These are phyloP conservation scores for Paulownia fortunei DNA, from an alignment of 257 asterid genomes.

Conservation along the genomic window DNA sequence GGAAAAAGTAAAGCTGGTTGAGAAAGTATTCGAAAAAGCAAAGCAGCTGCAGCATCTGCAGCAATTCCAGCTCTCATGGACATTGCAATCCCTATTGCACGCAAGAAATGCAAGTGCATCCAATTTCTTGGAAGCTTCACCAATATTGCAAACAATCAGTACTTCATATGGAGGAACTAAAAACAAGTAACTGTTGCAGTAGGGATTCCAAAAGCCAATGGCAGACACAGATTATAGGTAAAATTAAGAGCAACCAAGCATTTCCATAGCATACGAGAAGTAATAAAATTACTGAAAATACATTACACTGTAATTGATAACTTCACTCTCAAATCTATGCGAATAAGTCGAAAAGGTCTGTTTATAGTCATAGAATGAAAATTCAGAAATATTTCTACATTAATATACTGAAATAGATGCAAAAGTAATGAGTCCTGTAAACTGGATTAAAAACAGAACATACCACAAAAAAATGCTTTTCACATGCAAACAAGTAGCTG, in stretches of 20 bases:
- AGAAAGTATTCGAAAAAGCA: conserved; percentile 85
- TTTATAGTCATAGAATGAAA: background rate
- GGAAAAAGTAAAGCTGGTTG: conserved; percentile 92
- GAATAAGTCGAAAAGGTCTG: background rate
- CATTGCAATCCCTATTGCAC: conserved; percentile 87
- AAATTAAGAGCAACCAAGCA: background rate
- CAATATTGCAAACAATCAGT: conserved; percentile 42
- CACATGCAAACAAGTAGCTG: background rate
- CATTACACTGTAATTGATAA: background rate
- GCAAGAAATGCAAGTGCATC: conserved; percentile 90
- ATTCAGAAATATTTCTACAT: background rate
- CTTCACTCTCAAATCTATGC: background rate
- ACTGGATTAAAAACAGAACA: background rate
- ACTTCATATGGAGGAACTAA: conserved; percentile 26
- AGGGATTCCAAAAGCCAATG: background rate
- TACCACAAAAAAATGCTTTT: background rate
- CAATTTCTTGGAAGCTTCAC: conserved; percentile 90
- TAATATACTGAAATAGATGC: background rate
- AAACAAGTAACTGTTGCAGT: too few species aligned
- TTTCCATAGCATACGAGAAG: background rate
- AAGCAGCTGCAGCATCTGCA: conserved; percentile 93
- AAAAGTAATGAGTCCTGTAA: background rate
- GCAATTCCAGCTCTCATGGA: conserved; percentile 84
- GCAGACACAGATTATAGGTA: too few species aligned
- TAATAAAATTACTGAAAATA: too few species aligned